Conservation (phyloP, 2,329 filamentous ascomycete species). For the Alternaria triticimaculans region DNA sequence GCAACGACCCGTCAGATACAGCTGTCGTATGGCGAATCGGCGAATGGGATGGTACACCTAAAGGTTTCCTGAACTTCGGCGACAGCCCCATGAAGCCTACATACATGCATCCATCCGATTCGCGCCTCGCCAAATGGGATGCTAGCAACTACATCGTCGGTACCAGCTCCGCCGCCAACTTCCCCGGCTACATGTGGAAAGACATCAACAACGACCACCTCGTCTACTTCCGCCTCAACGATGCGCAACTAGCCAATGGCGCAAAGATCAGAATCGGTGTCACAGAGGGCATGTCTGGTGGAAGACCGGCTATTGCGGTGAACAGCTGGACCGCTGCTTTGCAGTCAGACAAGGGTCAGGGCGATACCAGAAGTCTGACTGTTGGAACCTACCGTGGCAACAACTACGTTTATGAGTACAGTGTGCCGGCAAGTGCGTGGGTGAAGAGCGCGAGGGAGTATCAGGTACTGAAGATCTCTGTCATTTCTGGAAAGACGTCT, state of each 20-base stretch:
- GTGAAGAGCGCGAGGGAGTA: conserved; percentile 23
- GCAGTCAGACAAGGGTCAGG: conserved; percentile 24
- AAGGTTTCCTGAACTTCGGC: conserved; percentile 64
- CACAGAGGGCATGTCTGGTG: conserved; percentile 26
- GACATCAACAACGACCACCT: conserved; percentile 53
- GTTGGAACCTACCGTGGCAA: conserved; percentile 34
- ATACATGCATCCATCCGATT: conserved; percentile 52
- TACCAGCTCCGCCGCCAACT: conserved; percentile 20
- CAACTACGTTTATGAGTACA: conserved; percentile 31
- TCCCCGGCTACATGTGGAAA: conserved; percentile 54
- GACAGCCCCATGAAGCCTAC: conserved; percentile 52
- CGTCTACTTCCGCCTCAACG: conserved; percentile 48
- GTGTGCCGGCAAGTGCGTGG: conserved; percentile 32
- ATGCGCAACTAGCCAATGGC: conserved; percentile 27
- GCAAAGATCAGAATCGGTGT: conserved; percentile 32
- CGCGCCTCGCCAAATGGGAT: conserved; percentile 37
- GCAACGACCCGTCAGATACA: conserved; percentile 56
- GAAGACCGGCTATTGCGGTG: conserved; percentile 23
- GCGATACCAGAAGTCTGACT: conserved; percentile 26
- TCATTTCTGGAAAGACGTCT: conserved; percentile 28
- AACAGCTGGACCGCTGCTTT: conserved; percentile 25
- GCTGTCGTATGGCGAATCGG: conserved; percentile 66
- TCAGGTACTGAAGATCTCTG: conserved; percentile 25
- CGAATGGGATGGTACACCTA: conserved; percentile 64
- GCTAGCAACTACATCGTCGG: conserved; percentile 29